Evolutionary conservation across 1,284 basidiomycete species (phyloP), one percentile per base, ranked within the genome.

Genomic region (Wallemia ichthyophaga): DNA sequence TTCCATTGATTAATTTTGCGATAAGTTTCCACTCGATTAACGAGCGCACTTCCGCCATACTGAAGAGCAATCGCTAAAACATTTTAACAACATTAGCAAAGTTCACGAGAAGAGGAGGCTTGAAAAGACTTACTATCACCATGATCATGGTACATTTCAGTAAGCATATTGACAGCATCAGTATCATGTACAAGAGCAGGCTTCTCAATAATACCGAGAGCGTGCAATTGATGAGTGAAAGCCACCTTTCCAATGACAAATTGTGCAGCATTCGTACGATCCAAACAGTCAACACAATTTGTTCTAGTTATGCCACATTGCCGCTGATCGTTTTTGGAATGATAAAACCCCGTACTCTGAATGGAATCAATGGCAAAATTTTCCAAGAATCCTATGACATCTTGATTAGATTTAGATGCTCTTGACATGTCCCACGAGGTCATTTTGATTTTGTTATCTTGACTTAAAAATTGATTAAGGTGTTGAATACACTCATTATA

Each of bases 111-210:
- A 9, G 21, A 2, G 2, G 19, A 21, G 58, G 17, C 15, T 27
- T 26, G 23, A 24, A 11, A 21, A 27, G 28, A 70, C 81, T 65
- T 65, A 85, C 85, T 89, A 65, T 94, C 88, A 1, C 88, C 87
- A 65, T 91, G 86, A 68, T 94, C 87, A 68, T 96, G 89, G 69
- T 95, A 98, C 91, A 99, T 96, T 70, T 96, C 89, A 0, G 91
- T 98, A 64, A 99, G 69, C 79, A 98, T 91, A 68, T 94, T 88
- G 57, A 94, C 85, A 0, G 88, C 89, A 68, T 95, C 92, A 11
- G 85, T 91, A 65, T 95, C 89, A 67, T 95, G 95, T 0, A 82
- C 79, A 25, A 98, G 73, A 64, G 85, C 80, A 0, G 92, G 87
- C 61, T 74, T 81, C 21, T 82, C 78, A 25, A 87, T 82, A 21